Base-by-base conservation (phyloP, 257 asterid species). In the Solanum lycopersicoides region DNA sequence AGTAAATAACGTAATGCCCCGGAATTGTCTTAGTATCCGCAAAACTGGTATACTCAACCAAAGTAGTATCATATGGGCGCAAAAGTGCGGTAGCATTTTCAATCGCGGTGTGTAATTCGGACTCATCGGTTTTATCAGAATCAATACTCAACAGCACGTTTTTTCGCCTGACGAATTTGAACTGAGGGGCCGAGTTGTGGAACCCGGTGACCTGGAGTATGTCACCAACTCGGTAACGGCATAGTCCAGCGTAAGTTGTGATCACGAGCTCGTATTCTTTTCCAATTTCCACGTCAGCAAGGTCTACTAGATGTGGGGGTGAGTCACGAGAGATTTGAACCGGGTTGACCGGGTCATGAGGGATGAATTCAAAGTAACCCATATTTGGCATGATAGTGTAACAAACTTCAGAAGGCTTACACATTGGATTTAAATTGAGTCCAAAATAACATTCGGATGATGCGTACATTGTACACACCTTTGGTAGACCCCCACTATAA, bases 301-400 rank as follows among this genome's bases (percentile, higher is more conserved):
- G 82, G 59, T 96, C 98, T 47, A 94, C 96, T 7, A 92, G 90
- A 11, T 45, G 86, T 23, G 92, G 94, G 1, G 96, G 96, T 0
- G 91, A 63, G 41, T 89, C 92, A 10, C 88, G 90, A 6, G 90
- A 87, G 32, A 87, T 34, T 25, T 39, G 45, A 1, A 77, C 89
- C 12, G 91, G 92, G 23, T 88, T 88, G 71, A 23, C 79, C 14
- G 89, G 88, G 74, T 91, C 94, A 59, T 93, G 97, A 0, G 93
- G 96, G 82, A 96, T 89, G 89, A 96, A 95, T 90, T 96, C 99
- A 82, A 96, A 96, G 86, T 95, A 96, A 15, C 97, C 98, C 99
- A 94, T 95, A 90, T 96, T 95, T 1, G 99, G 98, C 98, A 96
- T 95, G 91, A 96, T 93, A 59, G 98, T 93, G 92, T 95, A 96